Evolutionary conservation across 208 protist species (phyloP), one percentile per base, ranked within the genome.

Genomic region (Acanthamoeba royreba): DNA sequence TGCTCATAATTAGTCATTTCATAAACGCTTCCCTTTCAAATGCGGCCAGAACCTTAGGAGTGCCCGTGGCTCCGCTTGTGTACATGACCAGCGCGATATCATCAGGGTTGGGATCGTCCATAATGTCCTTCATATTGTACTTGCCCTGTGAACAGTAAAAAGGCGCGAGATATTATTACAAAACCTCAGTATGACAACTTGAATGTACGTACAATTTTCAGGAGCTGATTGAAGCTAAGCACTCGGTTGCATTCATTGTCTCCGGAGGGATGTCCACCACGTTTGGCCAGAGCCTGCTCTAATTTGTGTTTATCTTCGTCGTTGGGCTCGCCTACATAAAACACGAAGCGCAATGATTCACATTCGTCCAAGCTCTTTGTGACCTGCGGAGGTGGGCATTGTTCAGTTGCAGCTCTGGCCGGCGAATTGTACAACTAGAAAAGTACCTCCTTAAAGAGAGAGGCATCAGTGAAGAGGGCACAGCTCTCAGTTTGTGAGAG

Each of bases 11-110:
- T n/a, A 72, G 28, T 72, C 28, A 72, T 8, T 9, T n/a, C n/a
- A n/a, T n/a, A n/a, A n/a, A n/a, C n/a, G n/a, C n/a, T n/a, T n/a
- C n/a, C n/a, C n/a, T n/a, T n/a, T n/a, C n/a, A n/a, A n/a, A n/a
- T n/a, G n/a, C n/a, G n/a, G n/a, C n/a, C n/a, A n/a, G n/a, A n/a
- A 92, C 87, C 55, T 94, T 95, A 7, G 93, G 93, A 19, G 47
- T 66, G 22, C 93, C 93, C n/a, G 93, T 93, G 55, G 93, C 49
- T 8, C 93, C 93, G 66, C 79, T 92, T 5, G 93, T 95, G 93
- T 94, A 95, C 63, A 95, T 93, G 81, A 95, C 53, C 19, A 74
- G 43, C 19, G 63, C 69, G 2, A 95, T 17, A 33, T 92, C 55
- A 4, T 94, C 93, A 22, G 92, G 92, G 2, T 4, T 49, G 49